Conservation (phyloP, 805 yeast species). For the Saccharomycopsis fodiens region DNA sequence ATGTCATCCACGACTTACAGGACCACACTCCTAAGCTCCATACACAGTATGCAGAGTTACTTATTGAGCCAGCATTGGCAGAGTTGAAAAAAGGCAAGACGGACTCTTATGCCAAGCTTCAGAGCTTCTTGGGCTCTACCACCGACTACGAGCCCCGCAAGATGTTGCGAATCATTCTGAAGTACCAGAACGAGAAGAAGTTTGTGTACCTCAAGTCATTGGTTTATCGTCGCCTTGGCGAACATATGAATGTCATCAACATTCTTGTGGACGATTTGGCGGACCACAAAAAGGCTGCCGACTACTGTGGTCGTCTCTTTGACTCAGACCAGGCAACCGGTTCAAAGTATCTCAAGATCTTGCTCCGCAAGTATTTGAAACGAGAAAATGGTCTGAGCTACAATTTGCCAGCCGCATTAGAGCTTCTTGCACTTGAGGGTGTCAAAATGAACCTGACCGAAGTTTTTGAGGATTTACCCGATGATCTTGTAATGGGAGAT, state of each 20-base stretch:
- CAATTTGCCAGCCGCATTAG: conserved; percentile 28
- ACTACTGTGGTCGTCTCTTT: conserved; percentile 41
- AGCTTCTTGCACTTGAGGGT: conserved; percentile 31
- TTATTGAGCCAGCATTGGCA: conserved; percentile 25
- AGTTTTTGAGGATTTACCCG: conserved; percentile 4
- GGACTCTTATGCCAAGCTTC: conserved; percentile 27
- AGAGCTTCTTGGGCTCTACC: conserved; percentile 29
- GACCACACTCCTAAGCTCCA: conserved; percentile 34
- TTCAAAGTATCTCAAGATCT: background rate
- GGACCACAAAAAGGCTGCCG: conserved; percentile 51
- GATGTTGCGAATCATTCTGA: conserved; percentile 25
- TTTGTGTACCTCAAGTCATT: conserved; percentile 42
- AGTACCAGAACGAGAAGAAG: background rate
- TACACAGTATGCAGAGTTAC: conserved; percentile 38
- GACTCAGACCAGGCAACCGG: background rate
- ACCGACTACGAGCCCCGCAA: conserved; percentile 33
- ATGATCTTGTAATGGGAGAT: conserved; percentile 4
- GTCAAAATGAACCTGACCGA: conserved; percentile 31
- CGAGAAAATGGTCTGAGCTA: conserved; percentile 20
- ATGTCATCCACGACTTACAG: conserved; percentile 35
- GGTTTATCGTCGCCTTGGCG: conserved; percentile 50
- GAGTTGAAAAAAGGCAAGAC: conserved; percentile 14
- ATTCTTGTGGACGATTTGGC: conserved; percentile 50
- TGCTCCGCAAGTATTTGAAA: background rate
- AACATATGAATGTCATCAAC: conserved; percentile 56